Percentiles rank a stretch among this genome's conserved stretches.
These are phyloP conservation scores for Craterostigma plantagineum DNA, from an alignment of 257 asterid species.

Conservation along the genomic window DNA sequence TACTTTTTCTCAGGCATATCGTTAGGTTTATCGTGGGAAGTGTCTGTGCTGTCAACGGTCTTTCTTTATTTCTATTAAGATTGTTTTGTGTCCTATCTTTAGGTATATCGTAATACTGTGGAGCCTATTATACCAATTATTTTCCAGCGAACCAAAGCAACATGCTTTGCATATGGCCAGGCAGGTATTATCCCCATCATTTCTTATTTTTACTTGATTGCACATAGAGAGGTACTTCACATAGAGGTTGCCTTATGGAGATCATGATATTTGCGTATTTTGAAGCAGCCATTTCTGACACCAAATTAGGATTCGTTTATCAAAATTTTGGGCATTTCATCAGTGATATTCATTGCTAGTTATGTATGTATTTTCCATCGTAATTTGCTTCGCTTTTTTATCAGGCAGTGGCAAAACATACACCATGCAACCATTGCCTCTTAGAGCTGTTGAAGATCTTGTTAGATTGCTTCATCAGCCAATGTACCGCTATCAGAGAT, in stretches of 20 bases:
- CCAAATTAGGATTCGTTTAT: no score
- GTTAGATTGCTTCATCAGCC: slow-evolving; percentile 86
- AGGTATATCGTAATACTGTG: slow-evolving; percentile 86
- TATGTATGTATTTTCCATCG: no score
- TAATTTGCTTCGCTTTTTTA: slow-evolving; percentile 4
- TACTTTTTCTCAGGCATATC: neutral
- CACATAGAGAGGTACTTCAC: neutral
- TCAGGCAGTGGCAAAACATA: slow-evolving; percentile 97
- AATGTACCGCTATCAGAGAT: slow-evolving; percentile 76
- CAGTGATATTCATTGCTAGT: no score
- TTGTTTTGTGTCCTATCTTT: slow-evolving; percentile 15
- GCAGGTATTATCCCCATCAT: slow-evolving; percentile 38
- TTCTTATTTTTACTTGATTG: slow-evolving; percentile 2
- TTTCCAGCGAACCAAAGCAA: slow-evolving; percentile 93
- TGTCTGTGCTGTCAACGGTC: neutral
- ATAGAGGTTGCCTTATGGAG: no score
- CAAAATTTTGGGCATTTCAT: neutral
- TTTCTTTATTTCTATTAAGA: slow-evolving; percentile 5
- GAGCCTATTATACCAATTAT: slow-evolving; percentile 93
- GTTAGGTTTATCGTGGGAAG: no score
- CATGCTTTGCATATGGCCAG: slow-evolving; percentile 96
- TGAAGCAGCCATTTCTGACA: no score
- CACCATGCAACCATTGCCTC: slow-evolving; percentile 97
- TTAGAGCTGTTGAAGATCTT: slow-evolving; percentile 87
- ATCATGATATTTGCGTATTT: no score